Conservation (phyloP, 2,329 filamentous ascomycete genomes). For the Lojkania enalia region DNA sequence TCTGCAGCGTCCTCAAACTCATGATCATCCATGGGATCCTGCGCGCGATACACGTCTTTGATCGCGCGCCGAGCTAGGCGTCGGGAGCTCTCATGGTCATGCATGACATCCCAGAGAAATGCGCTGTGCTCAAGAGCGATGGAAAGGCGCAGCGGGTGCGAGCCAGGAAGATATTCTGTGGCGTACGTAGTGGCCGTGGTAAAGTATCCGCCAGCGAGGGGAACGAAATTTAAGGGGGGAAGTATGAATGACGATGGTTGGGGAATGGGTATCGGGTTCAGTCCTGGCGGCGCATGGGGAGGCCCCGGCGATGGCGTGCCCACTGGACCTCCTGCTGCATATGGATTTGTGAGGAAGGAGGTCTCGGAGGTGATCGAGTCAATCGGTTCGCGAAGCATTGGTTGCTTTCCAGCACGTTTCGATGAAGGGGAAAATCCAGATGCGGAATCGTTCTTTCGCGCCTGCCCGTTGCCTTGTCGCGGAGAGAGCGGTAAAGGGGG, state of each 20-base stretch:
- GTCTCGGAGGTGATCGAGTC: conserved; percentile 54
- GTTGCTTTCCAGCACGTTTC: conserved; percentile 40
- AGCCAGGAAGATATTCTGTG: conserved; percentile 77
- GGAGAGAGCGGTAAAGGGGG: conserved; percentile 30
- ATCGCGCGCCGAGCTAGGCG: conserved; percentile 81
- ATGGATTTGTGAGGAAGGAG: conserved; percentile 57
- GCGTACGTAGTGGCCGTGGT: conserved; percentile 74
- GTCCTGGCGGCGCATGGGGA: conserved; percentile 49
- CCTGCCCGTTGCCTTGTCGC: conserved; percentile 27
- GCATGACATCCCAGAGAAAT: conserved; percentile 90
- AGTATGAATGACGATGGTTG: conserved; percentile 72
- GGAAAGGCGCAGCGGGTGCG: conserved; percentile 84
- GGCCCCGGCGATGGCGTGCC: conserved; percentile 48
- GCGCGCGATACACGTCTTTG: conserved; percentile 85
- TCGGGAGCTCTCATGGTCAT: conserved; percentile 76
- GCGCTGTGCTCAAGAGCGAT: conserved; percentile 91
- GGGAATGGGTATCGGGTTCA: conserved; percentile 46
- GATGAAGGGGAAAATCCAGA: conserved; percentile 33
- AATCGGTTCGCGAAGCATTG: conserved; percentile 52
- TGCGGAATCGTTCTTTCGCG: conserved; percentile 25
- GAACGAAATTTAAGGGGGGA: conserved; percentile 78
- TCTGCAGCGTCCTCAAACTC: conserved; percentile 92
- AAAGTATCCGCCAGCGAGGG: conserved; percentile 80
- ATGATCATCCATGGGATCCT: conserved; percentile 91
- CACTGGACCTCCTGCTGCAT: conserved; percentile 44